Evolutionary conservation across 2,329 filamentous ascomycete species (phyloP), one percentile per base, ranked within the genome.

Genomic region (Fusarium brevicatenulatum): DNA sequence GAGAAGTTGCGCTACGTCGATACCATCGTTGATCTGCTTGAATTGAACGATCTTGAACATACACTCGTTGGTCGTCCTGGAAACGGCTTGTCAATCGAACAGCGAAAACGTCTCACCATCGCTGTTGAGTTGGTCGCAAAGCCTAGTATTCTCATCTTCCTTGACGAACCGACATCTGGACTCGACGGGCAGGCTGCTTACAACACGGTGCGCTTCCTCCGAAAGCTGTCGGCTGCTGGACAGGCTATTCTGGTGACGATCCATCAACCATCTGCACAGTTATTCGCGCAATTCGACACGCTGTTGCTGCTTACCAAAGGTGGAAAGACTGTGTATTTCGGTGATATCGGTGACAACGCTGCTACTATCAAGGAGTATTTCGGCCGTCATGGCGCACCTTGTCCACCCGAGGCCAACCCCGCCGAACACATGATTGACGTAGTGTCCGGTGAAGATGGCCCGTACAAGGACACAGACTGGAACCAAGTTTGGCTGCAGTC

Each of bases 1-100:
- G 92, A 95, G 73, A 95, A 95, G 81, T 81, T 94, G 2, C 88
- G 87, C 4, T 95, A 95, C 70, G 93, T 95, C 9, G 88, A 94
- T 56, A 92, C 93, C 65, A 92, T 95, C 34, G 93, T 96, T 76
- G 92, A 93, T 74, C 81, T 87, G 0, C 73, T 88, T 0, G 86
- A 87, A 63, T 79, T 88, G 7, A 80, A 83, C 43, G 83, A 86
- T n/a, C 77, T 87, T 2, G 83, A 82, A 7, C 82, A 88, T 49
- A 85, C 86, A 0, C 78, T 88, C 0, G 85, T 88, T 32, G 86
- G 86, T 0, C 72, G 78, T 7, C 78, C 83, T 4, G 92, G 92
- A 54, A 81, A 81, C 8, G 85, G 85, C 0, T 69, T 91, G 15
- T 88, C 85, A 50, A 83, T 86, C 2, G 86, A 88, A 64, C 86